Evolutionary conservation across 371 early-diverging fungal genomes (phyloP).

Genomic region (Nematocida parisii): DNA sequence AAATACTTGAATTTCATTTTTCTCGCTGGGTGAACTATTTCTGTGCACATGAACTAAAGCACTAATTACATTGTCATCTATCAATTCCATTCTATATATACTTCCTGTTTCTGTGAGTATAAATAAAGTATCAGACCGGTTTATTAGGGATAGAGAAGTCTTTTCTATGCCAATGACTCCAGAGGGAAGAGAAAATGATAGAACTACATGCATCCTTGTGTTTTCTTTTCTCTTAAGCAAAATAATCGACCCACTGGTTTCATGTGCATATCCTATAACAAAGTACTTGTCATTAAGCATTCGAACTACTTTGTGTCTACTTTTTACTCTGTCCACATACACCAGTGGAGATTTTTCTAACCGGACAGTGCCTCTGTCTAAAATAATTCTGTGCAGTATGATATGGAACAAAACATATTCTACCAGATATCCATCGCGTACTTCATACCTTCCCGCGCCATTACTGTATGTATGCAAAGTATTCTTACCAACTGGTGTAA

Average conservation of each 20-base stretch:
- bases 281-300: neutral
- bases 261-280: constrained; percentile 13
- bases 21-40: neutral
- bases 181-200: neutral
- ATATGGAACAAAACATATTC: neutral
- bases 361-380: neutral
- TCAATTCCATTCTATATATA: neutral
- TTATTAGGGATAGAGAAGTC: neutral
- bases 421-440: neutral
- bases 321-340: constrained; percentile 20
- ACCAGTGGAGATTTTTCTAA: neutral
- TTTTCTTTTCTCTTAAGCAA: neutral
- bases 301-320: neutral
- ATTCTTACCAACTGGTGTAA: neutral
- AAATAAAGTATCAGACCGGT: neutral
- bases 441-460: neutral
- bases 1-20: neutral
- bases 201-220: neutral
- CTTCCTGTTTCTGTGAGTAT: neutral
- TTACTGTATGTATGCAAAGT: neutral
- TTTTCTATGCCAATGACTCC: constrained; percentile 1
- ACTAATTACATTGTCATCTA: neutral
- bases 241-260: neutral
- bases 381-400: neutral
- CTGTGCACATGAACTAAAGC: neutral